Evolutionary conservation across 495 filamentous ascomycete species (phyloP).

Genomic region (Lepraria neglecta): DNA sequence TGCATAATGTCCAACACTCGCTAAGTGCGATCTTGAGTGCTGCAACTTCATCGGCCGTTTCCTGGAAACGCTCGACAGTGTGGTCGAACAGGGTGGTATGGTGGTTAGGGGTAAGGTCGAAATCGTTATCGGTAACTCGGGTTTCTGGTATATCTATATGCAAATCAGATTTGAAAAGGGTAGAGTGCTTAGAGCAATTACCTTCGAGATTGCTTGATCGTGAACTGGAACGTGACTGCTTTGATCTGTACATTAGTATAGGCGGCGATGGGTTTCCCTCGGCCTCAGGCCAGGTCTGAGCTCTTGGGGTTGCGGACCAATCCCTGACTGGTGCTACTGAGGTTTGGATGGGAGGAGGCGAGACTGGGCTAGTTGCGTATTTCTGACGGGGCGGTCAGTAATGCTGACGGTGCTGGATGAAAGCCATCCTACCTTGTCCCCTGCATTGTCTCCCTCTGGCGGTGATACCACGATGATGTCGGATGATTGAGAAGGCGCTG

Average conservation of each 20-base stretch:
- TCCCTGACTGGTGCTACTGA: constrained; percentile 57
- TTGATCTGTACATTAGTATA: constrained; percentile 22
- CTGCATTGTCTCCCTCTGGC: constrained; percentile 27
- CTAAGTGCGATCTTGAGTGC: constrained; percentile 70
- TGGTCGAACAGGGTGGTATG: constrained; percentile 38
- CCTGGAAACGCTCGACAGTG: constrained; percentile 36
- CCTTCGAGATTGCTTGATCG: constrained; percentile 65
- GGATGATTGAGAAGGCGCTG: constrained; percentile 26
- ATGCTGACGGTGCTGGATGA: neutral
- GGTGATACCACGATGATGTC: constrained; percentile 33
- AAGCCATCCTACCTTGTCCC: constrained; percentile 34
- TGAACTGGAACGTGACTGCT: constrained; percentile 31
- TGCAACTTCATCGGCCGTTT: constrained; percentile 58
- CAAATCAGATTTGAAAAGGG: constrained; percentile 13
- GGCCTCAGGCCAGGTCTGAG: constrained; percentile 66
- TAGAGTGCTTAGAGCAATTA: constrained; percentile 31
- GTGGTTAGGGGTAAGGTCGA: constrained; percentile 30
- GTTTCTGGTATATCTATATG: constrained; percentile 43
- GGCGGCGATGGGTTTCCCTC: constrained; percentile 51
- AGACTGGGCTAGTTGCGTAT: constrained; percentile 30
- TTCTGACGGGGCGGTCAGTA: constrained; percentile 22
- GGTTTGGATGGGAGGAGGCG: constrained; percentile 64
- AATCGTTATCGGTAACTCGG: constrained; percentile 33
- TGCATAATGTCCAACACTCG: constrained; percentile 93
- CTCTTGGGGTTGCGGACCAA: constrained; percentile 66